phyloP scores from a whole-genome alignment of 805 yeast species.

The Teunomyces stri region DNA sequence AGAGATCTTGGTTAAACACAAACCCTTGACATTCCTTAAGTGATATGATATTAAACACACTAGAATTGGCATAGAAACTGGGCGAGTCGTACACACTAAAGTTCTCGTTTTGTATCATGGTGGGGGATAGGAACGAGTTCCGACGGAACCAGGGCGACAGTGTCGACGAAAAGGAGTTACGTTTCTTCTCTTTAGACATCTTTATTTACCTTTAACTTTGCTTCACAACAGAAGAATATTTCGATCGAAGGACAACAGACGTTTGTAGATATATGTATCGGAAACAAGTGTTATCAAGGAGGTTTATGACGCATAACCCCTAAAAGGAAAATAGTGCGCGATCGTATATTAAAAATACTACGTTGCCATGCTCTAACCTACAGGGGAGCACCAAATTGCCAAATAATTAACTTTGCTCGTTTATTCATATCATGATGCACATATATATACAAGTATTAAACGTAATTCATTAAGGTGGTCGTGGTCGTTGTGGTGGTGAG shows the following conservation, averaged over 20 bases:
- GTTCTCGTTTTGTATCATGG: constrained; percentile 57
- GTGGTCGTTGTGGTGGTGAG: no score
- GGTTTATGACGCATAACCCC: constrained; percentile 1
- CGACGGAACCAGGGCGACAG: constrained; percentile 50
- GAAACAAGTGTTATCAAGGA: neutral
- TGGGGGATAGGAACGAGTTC: constrained; percentile 52
- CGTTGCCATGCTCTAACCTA: no score
- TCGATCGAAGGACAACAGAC: neutral
- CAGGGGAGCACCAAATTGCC: no score
- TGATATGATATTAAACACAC: constrained; percentile 38
- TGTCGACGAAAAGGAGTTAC: constrained; percentile 27
- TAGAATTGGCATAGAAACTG: constrained; percentile 26
- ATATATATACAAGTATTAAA: neutral
- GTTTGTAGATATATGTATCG: neutral
- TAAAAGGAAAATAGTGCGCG: neutral
- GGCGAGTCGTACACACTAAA: constrained; percentile 51
- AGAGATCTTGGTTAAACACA: constrained; percentile 71
- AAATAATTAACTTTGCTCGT: no score
- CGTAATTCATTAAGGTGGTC: neutral
- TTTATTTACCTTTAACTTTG: neutral
- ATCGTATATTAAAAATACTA: no score
- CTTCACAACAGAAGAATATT: neutral
- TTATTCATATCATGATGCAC: neutral
- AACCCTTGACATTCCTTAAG: constrained; percentile 70
- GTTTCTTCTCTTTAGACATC: constrained; percentile 10